Conservation (phyloP, 2,329 filamentous ascomycete species). For the Penicillium sp. region DNA sequence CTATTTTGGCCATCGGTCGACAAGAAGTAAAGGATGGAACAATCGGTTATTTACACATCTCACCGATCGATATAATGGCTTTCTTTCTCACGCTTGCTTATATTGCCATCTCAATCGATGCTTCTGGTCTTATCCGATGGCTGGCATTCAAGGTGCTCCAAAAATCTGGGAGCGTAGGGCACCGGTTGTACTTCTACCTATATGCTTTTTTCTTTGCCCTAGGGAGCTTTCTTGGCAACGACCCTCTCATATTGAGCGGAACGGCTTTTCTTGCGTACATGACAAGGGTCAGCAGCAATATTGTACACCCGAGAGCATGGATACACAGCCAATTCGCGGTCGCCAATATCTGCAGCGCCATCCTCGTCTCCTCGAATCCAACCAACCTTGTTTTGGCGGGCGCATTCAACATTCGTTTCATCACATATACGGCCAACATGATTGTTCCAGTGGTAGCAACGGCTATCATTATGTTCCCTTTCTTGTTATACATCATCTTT, state of each 20-base stretch:
- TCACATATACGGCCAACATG: constrained; percentile 75
- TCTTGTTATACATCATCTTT: constrained; percentile 70
- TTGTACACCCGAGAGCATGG: constrained; percentile 70
- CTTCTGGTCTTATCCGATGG: constrained; percentile 70
- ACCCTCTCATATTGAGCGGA: constrained; percentile 73
- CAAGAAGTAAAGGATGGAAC: constrained; percentile 70
- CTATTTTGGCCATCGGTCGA: constrained; percentile 67
- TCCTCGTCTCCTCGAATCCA: constrained; percentile 75
- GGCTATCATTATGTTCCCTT: constrained; percentile 67
- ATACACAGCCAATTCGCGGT: constrained; percentile 71
- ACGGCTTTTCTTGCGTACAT: constrained; percentile 76
- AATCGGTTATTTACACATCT: constrained; percentile 65
- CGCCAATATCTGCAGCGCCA: constrained; percentile 71
- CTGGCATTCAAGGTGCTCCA: constrained; percentile 70
- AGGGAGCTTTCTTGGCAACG: constrained; percentile 71
- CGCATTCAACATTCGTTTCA: constrained; percentile 70
- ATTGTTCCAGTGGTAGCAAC: constrained; percentile 72
- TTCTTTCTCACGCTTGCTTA: constrained; percentile 76
- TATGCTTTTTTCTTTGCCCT: constrained; percentile 71
- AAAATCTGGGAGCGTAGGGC: constrained; percentile 67
- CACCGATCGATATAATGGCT: constrained; percentile 70
- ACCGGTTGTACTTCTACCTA: constrained; percentile 70
- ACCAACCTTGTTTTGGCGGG: constrained; percentile 75
- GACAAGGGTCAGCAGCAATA: constrained; percentile 73
- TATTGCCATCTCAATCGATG: constrained; percentile 76